Percentiles rank a stretch among this genome's conserved stretches.
These are phyloP conservation scores for Pseudofabraea citricarpa DNA, from an alignment of 2,329 filamentous ascomycete genomes.

Conservation along the genomic window DNA sequence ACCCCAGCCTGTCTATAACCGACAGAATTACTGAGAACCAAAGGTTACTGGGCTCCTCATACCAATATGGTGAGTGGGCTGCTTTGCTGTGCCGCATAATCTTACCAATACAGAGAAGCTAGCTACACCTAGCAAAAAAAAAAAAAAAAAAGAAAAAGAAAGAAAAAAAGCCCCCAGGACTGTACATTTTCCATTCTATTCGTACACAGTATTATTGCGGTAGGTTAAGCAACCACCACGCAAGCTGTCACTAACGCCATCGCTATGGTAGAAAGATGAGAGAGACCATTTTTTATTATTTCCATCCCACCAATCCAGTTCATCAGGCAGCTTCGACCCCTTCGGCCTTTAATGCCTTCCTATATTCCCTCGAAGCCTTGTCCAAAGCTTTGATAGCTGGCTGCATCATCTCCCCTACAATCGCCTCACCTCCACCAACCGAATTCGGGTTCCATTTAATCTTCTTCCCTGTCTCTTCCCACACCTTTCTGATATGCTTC, in stretches of 20 bases:
- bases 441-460: constrained; percentile 62
- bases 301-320: background rate
- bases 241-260: constrained; percentile 20
- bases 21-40: no score
- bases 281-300: constrained; percentile 1
- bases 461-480: constrained; percentile 69
- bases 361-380: constrained; percentile 67
- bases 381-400: constrained; percentile 68
- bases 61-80: no score
- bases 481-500: constrained; percentile 65
- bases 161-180: background rate
- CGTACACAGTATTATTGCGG: background rate
- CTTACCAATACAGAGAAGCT: background rate
- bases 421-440: constrained; percentile 69
- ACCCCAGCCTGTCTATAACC: no score
- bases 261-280: no score
- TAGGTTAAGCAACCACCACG: constrained; percentile 4
- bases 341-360: constrained; percentile 64
- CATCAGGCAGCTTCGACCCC: constrained; percentile 19
- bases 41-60: no score
- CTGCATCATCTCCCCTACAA: constrained; percentile 70
- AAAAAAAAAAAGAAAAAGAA: background rate
- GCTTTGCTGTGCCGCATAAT: no score
- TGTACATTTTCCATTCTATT: constrained; percentile 3
- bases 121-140: background rate